These are phyloP conservation scores for Flaveria bidentis DNA, from an alignment of 129 eudicot genomes.

Conservation along the genomic window DNA sequence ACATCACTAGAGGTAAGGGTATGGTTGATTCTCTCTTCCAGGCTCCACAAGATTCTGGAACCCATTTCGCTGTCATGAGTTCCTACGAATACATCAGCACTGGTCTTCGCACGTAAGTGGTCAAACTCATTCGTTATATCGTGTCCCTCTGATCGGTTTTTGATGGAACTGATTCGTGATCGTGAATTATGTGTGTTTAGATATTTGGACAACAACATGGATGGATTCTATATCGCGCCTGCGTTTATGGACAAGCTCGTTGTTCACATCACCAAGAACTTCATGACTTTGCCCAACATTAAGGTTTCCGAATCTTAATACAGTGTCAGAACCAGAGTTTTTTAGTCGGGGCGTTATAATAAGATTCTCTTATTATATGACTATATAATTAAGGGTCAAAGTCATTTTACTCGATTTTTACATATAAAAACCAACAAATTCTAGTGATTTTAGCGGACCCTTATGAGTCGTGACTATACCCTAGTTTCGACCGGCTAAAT, in stretches of 20 bases:
- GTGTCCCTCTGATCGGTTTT: too few relatives aligned
- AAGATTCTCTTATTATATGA: too few relatives aligned
- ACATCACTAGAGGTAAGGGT: slow-evolving; percentile 92
- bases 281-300: slow-evolving; percentile 95
- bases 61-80: slow-evolving; percentile 77
- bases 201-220: slow-evolving; percentile 79
- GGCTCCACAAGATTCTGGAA: slow-evolving; percentile 73
- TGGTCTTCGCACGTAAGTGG: slow-evolving; percentile 59
- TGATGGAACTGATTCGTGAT: too few relatives aligned
- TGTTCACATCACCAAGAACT: slow-evolving; percentile 97
- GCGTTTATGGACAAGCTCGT: slow-evolving; percentile 99
- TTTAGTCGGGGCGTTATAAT: too few relatives aligned
- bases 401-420: too few relatives aligned
- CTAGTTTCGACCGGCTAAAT: too few relatives aligned
- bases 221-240: slow-evolving; percentile 92
- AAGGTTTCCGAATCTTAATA: slow-evolving; percentile 38
- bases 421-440: too few relatives aligned
- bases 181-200: slow-evolving; percentile 32
- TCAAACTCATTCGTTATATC: background rate
- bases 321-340: too few relatives aligned
- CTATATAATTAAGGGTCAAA: too few relatives aligned
- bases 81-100: slow-evolving; percentile 86
- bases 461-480: too few relatives aligned
- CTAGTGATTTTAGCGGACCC: too few relatives aligned
- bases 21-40: slow-evolving; percentile 86